Evolutionary conservation across 2,329 filamentous ascomycete genomes (phyloP).

Genomic region (Colletotrichum siamense): DNA sequence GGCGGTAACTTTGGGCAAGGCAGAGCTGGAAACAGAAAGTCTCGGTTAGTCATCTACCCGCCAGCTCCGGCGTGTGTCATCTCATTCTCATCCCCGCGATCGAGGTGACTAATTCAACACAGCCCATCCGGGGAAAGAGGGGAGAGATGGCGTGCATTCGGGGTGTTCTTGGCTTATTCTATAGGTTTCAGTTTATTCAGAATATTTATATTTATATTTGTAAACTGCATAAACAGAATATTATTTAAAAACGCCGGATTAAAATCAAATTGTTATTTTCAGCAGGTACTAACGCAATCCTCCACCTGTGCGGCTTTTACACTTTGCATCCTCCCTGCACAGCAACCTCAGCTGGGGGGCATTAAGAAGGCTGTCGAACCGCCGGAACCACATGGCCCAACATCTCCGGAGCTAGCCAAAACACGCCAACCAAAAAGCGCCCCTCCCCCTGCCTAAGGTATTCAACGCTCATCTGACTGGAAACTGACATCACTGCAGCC

Average conservation of each 20-base stretch:
- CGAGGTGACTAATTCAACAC: background rate
- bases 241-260: background rate
- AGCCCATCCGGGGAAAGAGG: background rate
- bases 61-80: constrained; percentile 4
- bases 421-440: background rate
- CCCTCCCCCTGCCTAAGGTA: background rate
- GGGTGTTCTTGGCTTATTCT: background rate
- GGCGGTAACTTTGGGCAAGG: background rate
- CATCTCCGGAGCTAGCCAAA: background rate
- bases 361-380: background rate
- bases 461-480: constrained; percentile 7
- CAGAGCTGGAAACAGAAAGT: background rate
- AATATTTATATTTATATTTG: background rate
- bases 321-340: background rate
- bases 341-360: background rate
- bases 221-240: background rate
- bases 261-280: background rate
- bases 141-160: background rate
- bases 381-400: constrained; percentile 17
- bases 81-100: background rate
- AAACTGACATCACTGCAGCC: constrained; percentile 17
- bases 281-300: background rate
- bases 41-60: background rate
- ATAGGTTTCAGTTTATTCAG: background rate
- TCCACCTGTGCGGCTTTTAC: background rate